Base-by-base conservation (phyloP, 371 early-diverging fungal genomes). In the Dinochytrium kinnereticum region DNA sequence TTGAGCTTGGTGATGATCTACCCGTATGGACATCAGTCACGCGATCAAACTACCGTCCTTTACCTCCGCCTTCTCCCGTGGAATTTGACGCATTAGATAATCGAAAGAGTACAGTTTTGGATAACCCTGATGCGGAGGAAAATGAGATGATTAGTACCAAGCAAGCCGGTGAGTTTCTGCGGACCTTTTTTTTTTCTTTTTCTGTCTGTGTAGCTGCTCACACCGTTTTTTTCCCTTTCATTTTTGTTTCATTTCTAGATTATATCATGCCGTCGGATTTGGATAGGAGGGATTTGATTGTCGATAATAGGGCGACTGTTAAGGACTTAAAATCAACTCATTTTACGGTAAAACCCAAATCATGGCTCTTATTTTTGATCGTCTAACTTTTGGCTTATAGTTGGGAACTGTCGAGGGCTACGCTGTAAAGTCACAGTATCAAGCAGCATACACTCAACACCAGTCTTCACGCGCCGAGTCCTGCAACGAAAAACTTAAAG, bases 291-390 rank as follows among this genome's bases (percentile, higher is more conserved):
- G 44, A 72, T 17, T 49, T 80, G 24, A 78, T 36, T n/a, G 75
- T 78, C 36, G 81, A 80, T 51, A 78, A 80, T 37, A 76, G 57
- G 15, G 17, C 34, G 49, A 78, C 81, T 1, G 76, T 76, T 13
- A 77, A 76, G 66, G 78, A 74, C 55, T 55, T 80, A 36, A 77
- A 74, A 21, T 69, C 74, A 17, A 80, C 81, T 0, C 81, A 80
- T 57, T 80, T 80, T 55, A 71, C 78, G n/a, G 78, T 78, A 61
- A 21, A 69, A 34, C n/a, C n/a, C n/a, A n/a, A 55, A 3, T 33
- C 0, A 21, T 13, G 33, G 28, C 15, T 26, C 17, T 5, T 1
- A 17, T 17, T 55, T 1, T 30, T 49, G 28, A n/a, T n/a, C 7
- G 36, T 26, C 30, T 26, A 0, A 5, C n/a, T 31, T 30, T 57